A percentile compares a stretch with the other conserved stretches of the same genome.
These are phyloP conservation scores for Gamsiella multidivaricata DNA, from an alignment of 192 early-diverging fungal species.

Conservation along the genomic window DNA sequence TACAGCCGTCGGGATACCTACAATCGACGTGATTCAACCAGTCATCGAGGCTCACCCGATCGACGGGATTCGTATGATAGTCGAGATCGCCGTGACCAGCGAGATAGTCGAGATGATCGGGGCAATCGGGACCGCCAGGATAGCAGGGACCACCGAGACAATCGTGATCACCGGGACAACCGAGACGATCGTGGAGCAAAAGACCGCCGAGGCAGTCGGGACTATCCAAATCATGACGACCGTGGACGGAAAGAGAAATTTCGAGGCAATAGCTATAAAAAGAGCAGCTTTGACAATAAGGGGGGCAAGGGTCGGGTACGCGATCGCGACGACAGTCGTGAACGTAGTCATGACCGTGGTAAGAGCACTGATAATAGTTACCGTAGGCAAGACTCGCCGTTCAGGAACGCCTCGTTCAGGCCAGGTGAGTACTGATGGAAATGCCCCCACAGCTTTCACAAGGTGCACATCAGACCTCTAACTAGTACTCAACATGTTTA, in stretches of 20 bases:
- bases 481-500: too few relatives aligned
- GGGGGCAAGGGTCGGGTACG: slow-evolving; percentile 5
- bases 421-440: too few relatives aligned
- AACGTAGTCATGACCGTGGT: background rate
- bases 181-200: background rate
- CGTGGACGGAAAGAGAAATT: slow-evolving; percentile 1
- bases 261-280: background rate
- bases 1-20: background rate
- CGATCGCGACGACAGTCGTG: background rate
- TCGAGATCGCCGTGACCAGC: slow-evolving; percentile 6
- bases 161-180: background rate
- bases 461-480: too few relatives aligned
- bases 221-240: background rate
- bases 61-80: background rate
- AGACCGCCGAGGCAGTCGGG: background rate
- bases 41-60: background rate
- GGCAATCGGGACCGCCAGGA: background rate
- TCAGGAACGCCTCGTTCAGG: background rate
- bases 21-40: background rate
- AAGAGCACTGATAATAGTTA: background rate
- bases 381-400: background rate
- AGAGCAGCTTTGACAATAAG: background rate
- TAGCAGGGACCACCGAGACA: background rate
- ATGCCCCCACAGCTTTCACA: too few relatives aligned
- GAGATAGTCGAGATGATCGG: background rate